phyloP scores from a whole-genome alignment of 805 yeast genomes.

The Metschnikowia aberdeeniae region DNA sequence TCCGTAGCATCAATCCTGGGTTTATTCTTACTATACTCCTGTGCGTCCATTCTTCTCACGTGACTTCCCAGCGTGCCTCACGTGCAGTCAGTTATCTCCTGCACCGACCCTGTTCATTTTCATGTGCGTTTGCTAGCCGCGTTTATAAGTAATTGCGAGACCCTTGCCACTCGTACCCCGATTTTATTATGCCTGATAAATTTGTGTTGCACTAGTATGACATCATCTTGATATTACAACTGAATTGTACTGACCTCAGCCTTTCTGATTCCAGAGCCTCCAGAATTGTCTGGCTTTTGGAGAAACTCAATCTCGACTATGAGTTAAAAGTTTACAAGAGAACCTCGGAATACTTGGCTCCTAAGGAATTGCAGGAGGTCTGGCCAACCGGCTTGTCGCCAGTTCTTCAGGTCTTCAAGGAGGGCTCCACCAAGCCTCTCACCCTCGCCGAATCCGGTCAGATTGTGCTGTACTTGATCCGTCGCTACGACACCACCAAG shows the following conservation, averaged over 20 bases:
- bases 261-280: constrained; percentile 34
- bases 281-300: constrained; percentile 37
- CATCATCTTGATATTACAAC: not conserved
- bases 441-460: constrained; percentile 57
- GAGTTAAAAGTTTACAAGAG: constrained; percentile 31
- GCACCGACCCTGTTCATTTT: not conserved
- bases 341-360: constrained; percentile 27
- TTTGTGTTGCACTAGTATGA: constrained; percentile 24
- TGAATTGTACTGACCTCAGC: constrained; percentile 15
- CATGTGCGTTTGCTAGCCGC: constrained; percentile 2
- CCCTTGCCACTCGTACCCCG: not conserved
- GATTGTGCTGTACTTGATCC: constrained; percentile 49
- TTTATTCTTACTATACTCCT: too few relatives aligned
- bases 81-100: too few relatives aligned
- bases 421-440: constrained; percentile 13
- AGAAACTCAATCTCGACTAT: constrained; percentile 30
- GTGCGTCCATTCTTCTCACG: too few relatives aligned
- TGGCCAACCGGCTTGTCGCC: constrained; percentile 40
- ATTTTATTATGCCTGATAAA: constrained; percentile 8
- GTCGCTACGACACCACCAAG: constrained; percentile 43
- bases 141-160: not conserved
- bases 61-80: not conserved
- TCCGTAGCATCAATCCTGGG: too few relatives aligned
- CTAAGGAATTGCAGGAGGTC: constrained; percentile 26
- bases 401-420: constrained; percentile 17